Evolutionary conservation across 129 eudicot species (phyloP).

Genomic region (Flaveria bidentis): DNA sequence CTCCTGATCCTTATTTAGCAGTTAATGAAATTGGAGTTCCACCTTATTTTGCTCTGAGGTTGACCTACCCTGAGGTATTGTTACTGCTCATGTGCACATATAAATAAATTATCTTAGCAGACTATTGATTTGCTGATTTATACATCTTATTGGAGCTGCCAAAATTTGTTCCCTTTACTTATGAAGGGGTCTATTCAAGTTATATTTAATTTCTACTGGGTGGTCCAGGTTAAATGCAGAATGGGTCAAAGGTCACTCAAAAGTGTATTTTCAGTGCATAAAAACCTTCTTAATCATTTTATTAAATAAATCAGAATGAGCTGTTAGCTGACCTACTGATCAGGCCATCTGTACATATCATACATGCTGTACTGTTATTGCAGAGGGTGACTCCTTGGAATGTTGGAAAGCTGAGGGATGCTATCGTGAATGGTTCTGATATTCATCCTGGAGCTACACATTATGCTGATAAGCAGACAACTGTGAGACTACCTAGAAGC

Average conservation of each 20-base stretch:
- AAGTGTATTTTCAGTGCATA: neutral
- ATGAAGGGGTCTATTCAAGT: neutral
- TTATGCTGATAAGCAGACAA: constrained; percentile 62
- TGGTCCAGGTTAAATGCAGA: neutral
- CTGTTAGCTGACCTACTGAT: neutral
- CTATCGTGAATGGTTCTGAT: constrained; percentile 76
- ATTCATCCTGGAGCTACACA: constrained; percentile 84
- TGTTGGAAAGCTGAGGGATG: constrained; percentile 63
- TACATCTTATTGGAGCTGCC: neutral
- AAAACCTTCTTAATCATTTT: neutral
- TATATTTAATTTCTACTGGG: neutral
- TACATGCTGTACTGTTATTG: constrained; percentile 19
- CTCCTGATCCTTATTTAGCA: constrained; percentile 96
- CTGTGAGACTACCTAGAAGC: constrained; percentile 42
- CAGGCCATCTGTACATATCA: neutral
- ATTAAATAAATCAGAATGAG: neutral
- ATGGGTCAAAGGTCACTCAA: neutral
- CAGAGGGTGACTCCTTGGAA: constrained; percentile 99
- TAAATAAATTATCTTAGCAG: neutral
- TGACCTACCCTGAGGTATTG: constrained; percentile 95
- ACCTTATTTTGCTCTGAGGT: constrained; percentile 84
- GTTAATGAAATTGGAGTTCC: constrained; percentile 98
- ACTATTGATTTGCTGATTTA: neutral
- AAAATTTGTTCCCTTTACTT: neutral
- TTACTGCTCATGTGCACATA: neutral